A percentile compares a stretch with the other conserved stretches of the same genome.
Evolutionary conservation across 352 stramenopile species (phyloP).

Genomic region (Elongisporangium senticosum): DNA sequence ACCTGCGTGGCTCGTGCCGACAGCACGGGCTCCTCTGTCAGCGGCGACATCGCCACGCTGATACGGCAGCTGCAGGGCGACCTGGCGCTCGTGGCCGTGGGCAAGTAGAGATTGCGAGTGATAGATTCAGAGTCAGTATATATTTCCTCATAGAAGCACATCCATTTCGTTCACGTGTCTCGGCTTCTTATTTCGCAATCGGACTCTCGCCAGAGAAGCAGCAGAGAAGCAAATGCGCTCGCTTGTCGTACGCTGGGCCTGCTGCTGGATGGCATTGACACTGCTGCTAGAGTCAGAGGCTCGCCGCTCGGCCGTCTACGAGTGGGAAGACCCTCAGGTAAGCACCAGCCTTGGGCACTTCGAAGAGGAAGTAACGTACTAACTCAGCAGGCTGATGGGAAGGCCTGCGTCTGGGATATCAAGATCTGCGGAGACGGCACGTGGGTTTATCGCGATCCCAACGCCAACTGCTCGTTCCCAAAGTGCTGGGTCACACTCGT

Average conservation of each 20-base stretch:
- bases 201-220: background rate
- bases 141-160: constrained; percentile 1
- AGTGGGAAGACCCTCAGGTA: constrained; percentile 37
- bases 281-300: background rate
- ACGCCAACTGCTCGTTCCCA: constrained; percentile 41
- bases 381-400: background rate
- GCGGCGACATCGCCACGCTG: constrained; percentile 31
- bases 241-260: background rate
- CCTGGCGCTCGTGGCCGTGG: constrained; percentile 46
- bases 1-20: constrained; percentile 3
- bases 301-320: constrained; percentile 5
- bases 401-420: constrained; percentile 61
- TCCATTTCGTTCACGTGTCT: background rate
- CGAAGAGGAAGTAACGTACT: background rate
- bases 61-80: constrained; percentile 55
- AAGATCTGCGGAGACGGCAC: constrained; percentile 58
- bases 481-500: constrained; percentile 34
- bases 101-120: constrained; percentile 6
- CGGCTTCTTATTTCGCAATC: constrained; percentile 12
- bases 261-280: background rate
- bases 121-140: constrained; percentile 3
- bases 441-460: constrained; percentile 50
- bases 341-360: background rate
- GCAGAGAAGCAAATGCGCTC: background rate
- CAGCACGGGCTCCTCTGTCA: constrained; percentile 10